Conservation (phyloP, 805 yeast genomes). For the Hagleromyces aurorensis region DNA sequence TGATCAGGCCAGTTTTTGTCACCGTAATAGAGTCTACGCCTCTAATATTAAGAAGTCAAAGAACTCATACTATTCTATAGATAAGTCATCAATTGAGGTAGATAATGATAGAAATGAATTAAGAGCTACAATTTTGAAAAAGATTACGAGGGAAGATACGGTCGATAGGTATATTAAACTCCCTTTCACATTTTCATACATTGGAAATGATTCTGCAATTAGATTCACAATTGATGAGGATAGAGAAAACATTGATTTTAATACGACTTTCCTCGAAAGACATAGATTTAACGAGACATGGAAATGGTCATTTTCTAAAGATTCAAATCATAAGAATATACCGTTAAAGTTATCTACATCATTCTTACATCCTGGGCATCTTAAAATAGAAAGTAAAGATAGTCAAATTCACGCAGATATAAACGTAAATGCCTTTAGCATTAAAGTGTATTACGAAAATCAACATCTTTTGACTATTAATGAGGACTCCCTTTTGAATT, state of each 20-base stretch:
- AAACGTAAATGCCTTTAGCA: slow-evolving; percentile 36
- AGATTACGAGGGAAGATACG: slow-evolving; percentile 23
- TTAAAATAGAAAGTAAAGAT: slow-evolving; percentile 28
- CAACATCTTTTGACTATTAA: slow-evolving; percentile 51
- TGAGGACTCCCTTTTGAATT: slow-evolving; percentile 59
- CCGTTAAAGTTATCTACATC: too few species aligned
- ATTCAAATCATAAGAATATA: too few species aligned
- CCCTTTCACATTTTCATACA: slow-evolving; percentile 50
- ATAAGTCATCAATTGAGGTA: slow-evolving; percentile 29
- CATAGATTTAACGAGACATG: slow-evolving; percentile 54
- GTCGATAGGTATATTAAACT: slow-evolving; percentile 34
- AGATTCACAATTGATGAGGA: slow-evolving; percentile 61
- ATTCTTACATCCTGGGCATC: too few species aligned
- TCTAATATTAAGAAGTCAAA: slow-evolving; percentile 29
- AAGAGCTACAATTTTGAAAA: slow-evolving; percentile 42
- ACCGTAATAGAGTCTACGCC: slow-evolving; percentile 67
- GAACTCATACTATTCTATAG: slow-evolving; percentile 37
- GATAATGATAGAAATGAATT: slow-evolving; percentile 30
- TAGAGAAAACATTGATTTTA: slow-evolving; percentile 29
- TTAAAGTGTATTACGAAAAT: slow-evolving; percentile 41
- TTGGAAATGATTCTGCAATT: slow-evolving; percentile 45
- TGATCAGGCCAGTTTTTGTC: slow-evolving; percentile 74
- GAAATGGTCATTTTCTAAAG: slow-evolving; percentile 44
- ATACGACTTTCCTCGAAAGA: slow-evolving; percentile 30
- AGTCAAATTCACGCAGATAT: too few species aligned